Conservation (phyloP, 2,329 filamentous ascomycete species). For the Cladobotryum protrusum region DNA sequence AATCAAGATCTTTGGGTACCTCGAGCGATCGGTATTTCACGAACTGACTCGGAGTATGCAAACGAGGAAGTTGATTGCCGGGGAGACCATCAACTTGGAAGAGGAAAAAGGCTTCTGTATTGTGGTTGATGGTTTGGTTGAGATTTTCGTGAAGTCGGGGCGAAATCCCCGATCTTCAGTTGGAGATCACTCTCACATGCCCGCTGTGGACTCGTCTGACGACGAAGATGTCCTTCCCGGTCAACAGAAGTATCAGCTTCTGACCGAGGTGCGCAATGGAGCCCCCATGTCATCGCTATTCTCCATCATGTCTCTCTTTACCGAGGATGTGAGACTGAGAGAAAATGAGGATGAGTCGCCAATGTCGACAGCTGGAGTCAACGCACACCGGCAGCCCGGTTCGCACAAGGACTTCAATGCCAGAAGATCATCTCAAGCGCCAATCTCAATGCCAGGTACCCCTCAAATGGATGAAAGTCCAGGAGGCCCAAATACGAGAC, state of each 20-base stretch:
- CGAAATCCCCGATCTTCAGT: slow-evolving; percentile 39
- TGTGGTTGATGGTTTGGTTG: slow-evolving; percentile 90
- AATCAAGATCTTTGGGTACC: slow-evolving; percentile 97
- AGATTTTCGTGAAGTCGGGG: slow-evolving; percentile 95
- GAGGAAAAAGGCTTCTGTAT: slow-evolving; percentile 98
- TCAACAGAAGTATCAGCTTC: slow-evolving; percentile 83
- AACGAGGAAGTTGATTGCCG: slow-evolving; percentile 90
- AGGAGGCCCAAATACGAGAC: slow-evolving; percentile 11
- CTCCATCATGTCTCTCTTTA: slow-evolving; percentile 94
- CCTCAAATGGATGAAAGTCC: slow-evolving; percentile 30
- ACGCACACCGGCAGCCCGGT: slow-evolving; percentile 24
- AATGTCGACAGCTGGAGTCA: slow-evolving; percentile 17
- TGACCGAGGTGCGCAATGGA: slow-evolving; percentile 96
- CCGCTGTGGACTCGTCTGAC: slow-evolving; percentile 39
- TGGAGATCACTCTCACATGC: slow-evolving; percentile 16
- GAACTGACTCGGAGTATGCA: slow-evolving; percentile 98
- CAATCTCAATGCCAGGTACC: slow-evolving; percentile 31
- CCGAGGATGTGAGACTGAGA: slow-evolving; percentile 81
- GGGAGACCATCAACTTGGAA: slow-evolving; percentile 89
- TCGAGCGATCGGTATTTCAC: slow-evolving; percentile 94
- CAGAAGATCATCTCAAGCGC: slow-evolving; percentile 11
- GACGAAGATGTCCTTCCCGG: slow-evolving; percentile 64
- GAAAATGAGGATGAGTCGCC: slow-evolving; percentile 55
- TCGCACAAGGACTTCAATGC: slow-evolving; percentile 17
- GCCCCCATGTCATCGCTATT: slow-evolving; percentile 98